Conservation (phyloP, 495 filamentous ascomycete genomes). For the Penicillium nucicola region DNA sequence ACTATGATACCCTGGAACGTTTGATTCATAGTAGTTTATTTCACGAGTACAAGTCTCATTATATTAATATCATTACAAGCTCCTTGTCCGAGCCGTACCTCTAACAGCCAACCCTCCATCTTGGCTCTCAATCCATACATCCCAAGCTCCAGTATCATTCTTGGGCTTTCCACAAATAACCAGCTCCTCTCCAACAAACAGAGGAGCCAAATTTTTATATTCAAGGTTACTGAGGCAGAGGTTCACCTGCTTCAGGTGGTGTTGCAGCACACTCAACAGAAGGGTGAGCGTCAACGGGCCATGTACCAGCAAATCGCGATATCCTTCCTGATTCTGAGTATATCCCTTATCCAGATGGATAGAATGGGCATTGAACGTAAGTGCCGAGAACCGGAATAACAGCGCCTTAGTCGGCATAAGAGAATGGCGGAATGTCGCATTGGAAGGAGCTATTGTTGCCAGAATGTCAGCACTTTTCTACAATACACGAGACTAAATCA, state of each 20-base stretch:
- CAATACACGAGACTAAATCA: neutral
- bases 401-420: conserved; percentile 62
- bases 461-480: conserved; percentile 15
- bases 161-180: conserved; percentile 53
- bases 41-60: neutral
- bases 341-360: conserved; percentile 81
- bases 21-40: too few relatives aligned
- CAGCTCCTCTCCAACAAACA: conserved; percentile 69
- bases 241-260: conserved; percentile 34
- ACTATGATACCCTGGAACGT: too few relatives aligned
- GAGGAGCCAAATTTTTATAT: conserved; percentile 79
- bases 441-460: conserved; percentile 26
- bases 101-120: conserved; percentile 61
- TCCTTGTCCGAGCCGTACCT: conserved; percentile 39
- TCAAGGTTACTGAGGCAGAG: conserved; percentile 51
- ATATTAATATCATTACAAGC: neutral
- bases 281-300: conserved; percentile 78
- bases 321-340: conserved; percentile 66
- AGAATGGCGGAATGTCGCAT: conserved; percentile 56
- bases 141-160: conserved; percentile 37
- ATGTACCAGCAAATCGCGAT: conserved; percentile 74
- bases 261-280: conserved; percentile 61
- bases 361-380: conserved; percentile 81
- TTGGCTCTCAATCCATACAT: conserved; percentile 64
- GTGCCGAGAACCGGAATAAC: conserved; percentile 79